These are phyloP conservation scores for Jamesozyma rosinii DNA, from an alignment of 805 yeast genomes.

Conservation along the genomic window DNA sequence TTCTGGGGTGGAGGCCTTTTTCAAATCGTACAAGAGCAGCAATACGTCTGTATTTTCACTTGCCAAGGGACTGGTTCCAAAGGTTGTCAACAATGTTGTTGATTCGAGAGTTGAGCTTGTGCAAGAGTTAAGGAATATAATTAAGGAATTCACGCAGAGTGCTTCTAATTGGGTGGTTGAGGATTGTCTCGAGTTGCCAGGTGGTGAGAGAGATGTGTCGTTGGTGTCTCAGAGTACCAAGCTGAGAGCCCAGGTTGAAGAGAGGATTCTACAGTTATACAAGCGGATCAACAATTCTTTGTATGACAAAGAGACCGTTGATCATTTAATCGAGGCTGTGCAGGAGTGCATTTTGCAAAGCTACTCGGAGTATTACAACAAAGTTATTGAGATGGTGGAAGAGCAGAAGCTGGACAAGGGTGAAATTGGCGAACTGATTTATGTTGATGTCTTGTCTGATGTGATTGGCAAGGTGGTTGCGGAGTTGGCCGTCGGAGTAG, in stretches of 20 bases:
- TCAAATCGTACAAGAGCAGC: constrained; percentile 32
- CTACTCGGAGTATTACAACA: constrained; percentile 46
- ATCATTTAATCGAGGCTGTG: constrained; percentile 51
- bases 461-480: constrained; percentile 18
- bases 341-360: constrained; percentile 50
- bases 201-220: constrained; percentile 20
- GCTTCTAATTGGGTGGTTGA: constrained; percentile 42
- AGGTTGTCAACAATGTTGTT: constrained; percentile 68
- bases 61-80: constrained; percentile 20
- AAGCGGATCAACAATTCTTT: constrained; percentile 46
- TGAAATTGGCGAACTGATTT: constrained; percentile 40
- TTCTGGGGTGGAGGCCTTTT: constrained; percentile 57
- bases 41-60: constrained; percentile 7
- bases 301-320: constrained; percentile 43
- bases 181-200: constrained; percentile 31
- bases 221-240: constrained; percentile 24
- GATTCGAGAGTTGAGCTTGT: constrained; percentile 72
- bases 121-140: constrained; percentile 58
- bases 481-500: constrained; percentile 13
- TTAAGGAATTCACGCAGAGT: constrained; percentile 57
- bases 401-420: constrained; percentile 9
- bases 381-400: constrained; percentile 24
- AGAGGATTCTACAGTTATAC: constrained; percentile 49
- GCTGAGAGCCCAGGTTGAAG: constrained; percentile 42
- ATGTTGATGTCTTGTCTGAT: constrained; percentile 49